Evolutionary conservation across 257 asterid genomes (phyloP).

Genomic region (Solanum verrucosum): DNA sequence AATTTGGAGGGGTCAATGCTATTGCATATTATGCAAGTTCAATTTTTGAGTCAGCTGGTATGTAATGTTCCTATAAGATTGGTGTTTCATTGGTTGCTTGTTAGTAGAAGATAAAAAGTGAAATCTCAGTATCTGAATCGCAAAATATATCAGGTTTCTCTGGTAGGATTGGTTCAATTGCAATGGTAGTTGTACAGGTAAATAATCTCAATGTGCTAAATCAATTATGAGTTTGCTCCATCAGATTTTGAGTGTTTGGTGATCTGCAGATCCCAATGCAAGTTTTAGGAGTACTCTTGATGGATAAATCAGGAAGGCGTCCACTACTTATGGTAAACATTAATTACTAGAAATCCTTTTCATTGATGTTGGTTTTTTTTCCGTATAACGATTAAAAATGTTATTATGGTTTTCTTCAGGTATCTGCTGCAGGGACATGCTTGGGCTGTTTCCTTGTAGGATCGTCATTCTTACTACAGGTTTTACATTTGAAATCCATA

Average conservation of each 20-base stretch:
- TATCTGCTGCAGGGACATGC: slow-evolving; percentile 68
- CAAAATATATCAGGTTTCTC: slow-evolving; percentile 52
- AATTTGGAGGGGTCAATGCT: slow-evolving; percentile 83
- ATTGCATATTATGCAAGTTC: slow-evolving; percentile 83
- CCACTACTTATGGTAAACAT: slow-evolving; percentile 56
- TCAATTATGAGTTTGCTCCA: not conserved
- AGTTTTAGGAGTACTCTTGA: slow-evolving; percentile 54
- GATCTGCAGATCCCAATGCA: slow-evolving; percentile 71
- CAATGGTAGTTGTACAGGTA: slow-evolving; percentile 86
- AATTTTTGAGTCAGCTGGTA: slow-evolving; percentile 78
- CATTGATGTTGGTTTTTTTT: not conserved
- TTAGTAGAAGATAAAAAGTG: not conserved
- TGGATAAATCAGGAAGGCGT: slow-evolving; percentile 82
- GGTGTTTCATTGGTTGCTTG: not conserved
- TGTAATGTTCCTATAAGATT: not conserved
- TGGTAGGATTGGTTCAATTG: slow-evolving; percentile 53
- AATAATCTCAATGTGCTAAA: not conserved
- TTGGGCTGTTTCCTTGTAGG: slow-evolving; percentile 68
- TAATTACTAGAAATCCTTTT: not conserved
- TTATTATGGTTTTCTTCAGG: slow-evolving; percentile 26
- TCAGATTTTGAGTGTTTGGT: not conserved
- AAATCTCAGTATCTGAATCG: not conserved
- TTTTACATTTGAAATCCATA: slow-evolving; percentile 2
- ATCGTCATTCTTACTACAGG: slow-evolving; percentile 70
- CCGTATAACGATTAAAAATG: not conserved